Evolutionary conservation across 805 yeast genomes (phyloP), one percentile per base, ranked within the genome.

Genomic region (Wickerhamiella cacticola): DNA sequence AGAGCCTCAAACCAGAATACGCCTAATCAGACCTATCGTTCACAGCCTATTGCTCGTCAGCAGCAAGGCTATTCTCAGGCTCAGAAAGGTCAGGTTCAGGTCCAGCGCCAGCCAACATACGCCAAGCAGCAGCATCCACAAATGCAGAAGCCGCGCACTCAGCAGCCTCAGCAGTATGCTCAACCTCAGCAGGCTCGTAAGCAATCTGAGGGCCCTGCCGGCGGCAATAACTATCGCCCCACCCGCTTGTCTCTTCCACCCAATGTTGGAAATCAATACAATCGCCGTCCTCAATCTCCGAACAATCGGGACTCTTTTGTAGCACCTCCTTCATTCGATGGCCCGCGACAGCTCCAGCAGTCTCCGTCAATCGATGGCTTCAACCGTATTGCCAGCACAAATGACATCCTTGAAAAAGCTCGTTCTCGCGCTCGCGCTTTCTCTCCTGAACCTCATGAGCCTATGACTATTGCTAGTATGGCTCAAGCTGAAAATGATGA

Each of bases 401-500:
- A 19, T 28, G 47, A 44, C 21, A 35, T 44, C 26, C 25, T 44
- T 15, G 35, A 24, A 21, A 22, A 44, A 24, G 47, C 47, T 18
- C 29, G 31, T 5, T 21, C 29, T 21, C 47, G 47, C 15, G 47
- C 41, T 5, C 41, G 41, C 33, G 35, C 41, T 5, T 25, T 19
- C 15, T 9, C 13, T 10, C 19, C 45, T 6, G 35, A 29, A 6
- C 15, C 13, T 16, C 33, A 34, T 15, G 40, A 23, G n/a, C 29
- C 40, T 40, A 10, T 21, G 25, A 19, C 7, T 18, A 15, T 18
- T 9, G 31, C 33, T 22, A 21, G 21, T 7, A 9, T 21, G 12
- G 29, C 23, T n/a, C 48, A 49, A 8, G 22, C 53, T 9, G 34
- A 41, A 8, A 54, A 53, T 15, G 55, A 50, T 39, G 59, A 56